Percentiles rank a stretch among this genome's conserved stretches.
Conservation (phyloP, 2,329 filamentous ascomycete species). For the Trichoderma simmonsii region DNA sequence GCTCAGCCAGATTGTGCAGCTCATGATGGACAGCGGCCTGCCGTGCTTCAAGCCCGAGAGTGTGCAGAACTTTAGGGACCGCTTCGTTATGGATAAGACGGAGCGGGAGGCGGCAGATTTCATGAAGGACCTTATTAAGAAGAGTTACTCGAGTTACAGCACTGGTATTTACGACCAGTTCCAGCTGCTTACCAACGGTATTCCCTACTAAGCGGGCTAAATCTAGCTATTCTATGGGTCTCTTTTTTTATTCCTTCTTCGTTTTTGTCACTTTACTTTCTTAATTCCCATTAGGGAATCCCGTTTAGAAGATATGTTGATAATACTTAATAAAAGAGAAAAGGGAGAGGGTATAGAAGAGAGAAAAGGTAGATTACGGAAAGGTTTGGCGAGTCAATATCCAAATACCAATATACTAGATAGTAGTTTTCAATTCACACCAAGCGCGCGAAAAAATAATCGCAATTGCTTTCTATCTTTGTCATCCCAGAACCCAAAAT, state of each 20-base stretch:
- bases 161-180: constrained; percentile 98
- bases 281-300: background rate
- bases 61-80: constrained; percentile 84
- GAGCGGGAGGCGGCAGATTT: constrained; percentile 94
- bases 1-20: constrained; percentile 79
- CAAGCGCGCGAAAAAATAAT: background rate
- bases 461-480: background rate
- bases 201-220: constrained; percentile 68
- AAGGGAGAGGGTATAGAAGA: background rate
- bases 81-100: constrained; percentile 87
- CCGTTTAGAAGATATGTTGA: background rate
- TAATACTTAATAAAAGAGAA: background rate
- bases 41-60: constrained; percentile 98
- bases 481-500: background rate
- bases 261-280: background rate
- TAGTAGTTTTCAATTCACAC: background rate
- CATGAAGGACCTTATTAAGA: constrained; percentile 84
- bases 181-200: constrained; percentile 94
- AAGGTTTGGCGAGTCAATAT: background rate
- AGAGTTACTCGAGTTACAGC: constrained; percentile 85
- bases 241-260: background rate
- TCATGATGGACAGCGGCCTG: constrained; percentile 95
- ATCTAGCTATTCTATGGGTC: background rate
- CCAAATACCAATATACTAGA: background rate
- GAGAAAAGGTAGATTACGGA: background rate